Conservation (phyloP, 169 alveolate species). For the Perkinsus olseni region DNA sequence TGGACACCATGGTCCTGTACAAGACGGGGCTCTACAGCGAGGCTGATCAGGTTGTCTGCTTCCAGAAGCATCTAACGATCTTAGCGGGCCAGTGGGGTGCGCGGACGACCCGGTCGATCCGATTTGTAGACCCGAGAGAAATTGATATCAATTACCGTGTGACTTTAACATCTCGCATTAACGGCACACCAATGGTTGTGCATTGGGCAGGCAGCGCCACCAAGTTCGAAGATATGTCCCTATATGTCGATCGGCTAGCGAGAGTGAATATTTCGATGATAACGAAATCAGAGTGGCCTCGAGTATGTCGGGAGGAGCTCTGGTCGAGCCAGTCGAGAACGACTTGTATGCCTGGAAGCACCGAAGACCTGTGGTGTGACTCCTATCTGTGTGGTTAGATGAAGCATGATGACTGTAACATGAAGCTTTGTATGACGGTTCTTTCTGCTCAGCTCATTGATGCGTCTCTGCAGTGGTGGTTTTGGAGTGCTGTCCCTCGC, state of each 20-base stretch:
- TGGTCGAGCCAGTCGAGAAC: background rate
- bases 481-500: too few species aligned
- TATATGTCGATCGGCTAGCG: background rate
- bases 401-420: background rate
- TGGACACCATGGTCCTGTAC: background rate
- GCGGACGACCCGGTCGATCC: background rate
- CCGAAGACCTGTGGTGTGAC: background rate
- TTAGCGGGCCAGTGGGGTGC: background rate
- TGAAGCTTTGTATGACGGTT: background rate
- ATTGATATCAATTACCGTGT: background rate
- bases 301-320: background rate
- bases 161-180: background rate
- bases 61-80: background rate
- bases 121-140: background rate
- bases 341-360: background rate
- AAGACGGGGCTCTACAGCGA: background rate
- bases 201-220: background rate
- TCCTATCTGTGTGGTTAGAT: background rate
- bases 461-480: too few species aligned
- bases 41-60: background rate
- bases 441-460: too few species aligned
- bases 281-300: background rate
- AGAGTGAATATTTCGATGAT: background rate
- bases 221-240: background rate
- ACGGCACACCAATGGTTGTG: background rate